These are phyloP conservation scores for Aspergillaceae sp. DNA, from an alignment of 2,329 filamentous ascomycete species.

Conservation along the genomic window DNA sequence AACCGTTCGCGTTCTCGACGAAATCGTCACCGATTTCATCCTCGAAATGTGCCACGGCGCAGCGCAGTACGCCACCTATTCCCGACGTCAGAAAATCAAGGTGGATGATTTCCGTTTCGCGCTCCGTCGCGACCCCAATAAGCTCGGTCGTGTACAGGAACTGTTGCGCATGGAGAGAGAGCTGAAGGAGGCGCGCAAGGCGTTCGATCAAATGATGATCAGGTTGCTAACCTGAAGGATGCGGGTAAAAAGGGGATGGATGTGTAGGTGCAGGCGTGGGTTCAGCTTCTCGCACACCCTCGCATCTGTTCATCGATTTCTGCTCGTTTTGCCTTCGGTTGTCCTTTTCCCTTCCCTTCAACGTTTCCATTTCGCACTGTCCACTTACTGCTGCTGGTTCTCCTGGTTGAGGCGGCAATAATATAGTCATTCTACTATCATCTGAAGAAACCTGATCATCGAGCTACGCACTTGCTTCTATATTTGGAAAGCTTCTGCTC, in stretches of 20 bases:
- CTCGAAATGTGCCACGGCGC: conserved; percentile 89
- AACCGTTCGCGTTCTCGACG: conserved; percentile 80
- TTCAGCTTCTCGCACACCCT: too few species aligned
- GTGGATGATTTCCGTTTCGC: conserved; percentile 97
- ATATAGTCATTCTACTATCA: too few species aligned
- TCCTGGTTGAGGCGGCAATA: too few species aligned
- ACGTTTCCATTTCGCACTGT: too few species aligned
- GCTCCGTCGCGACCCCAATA: conserved; percentile 71
- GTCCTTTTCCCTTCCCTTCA: too few species aligned
- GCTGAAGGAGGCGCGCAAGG: conserved; percentile 72
- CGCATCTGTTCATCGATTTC: too few species aligned
- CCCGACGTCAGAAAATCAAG: conserved; percentile 91
- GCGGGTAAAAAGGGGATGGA: conserved; percentile 27
- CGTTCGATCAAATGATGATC: conserved; percentile 39
- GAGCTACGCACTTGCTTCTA: too few species aligned
- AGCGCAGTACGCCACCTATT: conserved; percentile 73
- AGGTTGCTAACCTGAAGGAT: conserved; percentile 30
- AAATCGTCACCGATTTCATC: conserved; percentile 94
- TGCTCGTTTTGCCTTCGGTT: too few species aligned
- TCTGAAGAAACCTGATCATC: too few species aligned
- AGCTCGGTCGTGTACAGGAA: conserved; percentile 82
- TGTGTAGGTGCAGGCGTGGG: conserved; percentile 15
- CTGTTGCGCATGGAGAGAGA: conserved; percentile 80
- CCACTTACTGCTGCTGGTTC: too few species aligned
- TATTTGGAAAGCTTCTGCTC: too few species aligned